Evolutionary conservation across 2,329 filamentous ascomycete genomes (phyloP).

Genomic region (Talaromyces rugulosus): DNA sequence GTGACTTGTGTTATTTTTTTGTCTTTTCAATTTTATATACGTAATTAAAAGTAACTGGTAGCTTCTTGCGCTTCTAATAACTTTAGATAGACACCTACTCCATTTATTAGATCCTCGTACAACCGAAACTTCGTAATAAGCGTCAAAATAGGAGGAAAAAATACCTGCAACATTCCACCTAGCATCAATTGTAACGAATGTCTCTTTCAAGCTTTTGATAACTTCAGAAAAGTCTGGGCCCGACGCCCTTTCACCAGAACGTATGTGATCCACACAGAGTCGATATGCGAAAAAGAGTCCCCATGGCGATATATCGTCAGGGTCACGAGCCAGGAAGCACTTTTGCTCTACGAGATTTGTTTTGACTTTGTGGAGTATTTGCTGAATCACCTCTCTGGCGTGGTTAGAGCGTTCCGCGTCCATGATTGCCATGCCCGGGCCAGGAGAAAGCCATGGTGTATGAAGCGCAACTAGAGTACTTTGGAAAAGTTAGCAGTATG

Average conservation of each 20-base stretch:
- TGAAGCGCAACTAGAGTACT: slow-evolving; percentile 4
- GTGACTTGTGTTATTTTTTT: background rate
- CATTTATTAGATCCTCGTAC: background rate
- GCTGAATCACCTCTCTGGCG: background rate
- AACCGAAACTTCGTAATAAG: background rate
- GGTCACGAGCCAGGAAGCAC: slow-evolving; percentile 18
- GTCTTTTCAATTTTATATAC: background rate
- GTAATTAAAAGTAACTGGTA: background rate
- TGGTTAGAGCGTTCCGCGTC: background rate
- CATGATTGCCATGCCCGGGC: background rate
- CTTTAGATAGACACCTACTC: slow-evolving; percentile 2
- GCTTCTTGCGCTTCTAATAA: slow-evolving; percentile 4
- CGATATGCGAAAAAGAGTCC: slow-evolving; percentile 22
- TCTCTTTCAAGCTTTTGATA: background rate
- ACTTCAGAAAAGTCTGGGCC: background rate
- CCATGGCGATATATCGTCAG: slow-evolving; percentile 20
- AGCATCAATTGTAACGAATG: background rate
- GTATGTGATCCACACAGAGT: slow-evolving; percentile 15
- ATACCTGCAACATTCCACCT: slow-evolving; percentile 9
- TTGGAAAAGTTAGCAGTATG: background rate
- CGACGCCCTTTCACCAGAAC: background rate
- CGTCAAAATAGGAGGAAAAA: background rate
- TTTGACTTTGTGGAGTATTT: slow-evolving; percentile 7
- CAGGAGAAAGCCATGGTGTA: background rate
- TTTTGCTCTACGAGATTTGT: slow-evolving; percentile 14